These are phyloP conservation scores for Magnaporthiopsis rhizophila DNA, from an alignment of 2,329 filamentous ascomycete genomes.

Conservation along the genomic window DNA sequence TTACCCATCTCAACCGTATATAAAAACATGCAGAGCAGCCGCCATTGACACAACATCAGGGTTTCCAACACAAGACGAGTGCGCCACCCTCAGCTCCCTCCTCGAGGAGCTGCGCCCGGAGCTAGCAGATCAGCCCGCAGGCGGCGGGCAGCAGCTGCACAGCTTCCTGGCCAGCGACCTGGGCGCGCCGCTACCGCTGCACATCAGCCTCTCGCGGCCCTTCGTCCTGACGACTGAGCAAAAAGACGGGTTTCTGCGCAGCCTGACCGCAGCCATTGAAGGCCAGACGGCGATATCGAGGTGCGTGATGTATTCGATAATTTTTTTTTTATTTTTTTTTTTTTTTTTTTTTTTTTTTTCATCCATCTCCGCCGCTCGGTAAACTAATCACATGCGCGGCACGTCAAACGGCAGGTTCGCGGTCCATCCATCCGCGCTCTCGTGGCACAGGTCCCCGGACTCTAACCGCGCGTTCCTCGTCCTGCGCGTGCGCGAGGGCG, in stretches of 20 bases:
- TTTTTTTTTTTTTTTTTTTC: no score
- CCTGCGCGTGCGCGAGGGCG: constrained; percentile 45
- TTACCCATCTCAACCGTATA: constrained; percentile 30
- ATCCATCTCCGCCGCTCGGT: no score
- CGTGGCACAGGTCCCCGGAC: constrained; percentile 45
- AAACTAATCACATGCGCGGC: no score
- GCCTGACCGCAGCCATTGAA: constrained; percentile 36
- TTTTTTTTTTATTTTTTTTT: no score
- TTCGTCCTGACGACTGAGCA: constrained; percentile 65
- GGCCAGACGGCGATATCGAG: background rate
- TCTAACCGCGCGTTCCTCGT: constrained; percentile 79
- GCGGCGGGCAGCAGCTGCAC: constrained; percentile 35
- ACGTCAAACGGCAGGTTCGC: constrained; percentile 21
- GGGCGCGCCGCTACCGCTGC: constrained; percentile 69
- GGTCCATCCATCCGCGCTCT: constrained; percentile 30
- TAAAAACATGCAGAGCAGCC: background rate
- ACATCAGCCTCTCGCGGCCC: constrained; percentile 83
- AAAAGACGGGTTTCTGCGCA: constrained; percentile 58
- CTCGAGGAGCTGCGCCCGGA: constrained; percentile 28
- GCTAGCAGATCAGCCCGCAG: constrained; percentile 13
- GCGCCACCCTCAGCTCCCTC: constrained; percentile 35
- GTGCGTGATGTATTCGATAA: background rate
- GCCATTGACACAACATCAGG: constrained; percentile 27
- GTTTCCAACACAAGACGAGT: constrained; percentile 43
- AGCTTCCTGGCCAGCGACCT: constrained; percentile 72